phyloP scores from a whole-genome alignment of 768 basidiomycete genomes.

The Cystobasidium ongulense region DNA sequence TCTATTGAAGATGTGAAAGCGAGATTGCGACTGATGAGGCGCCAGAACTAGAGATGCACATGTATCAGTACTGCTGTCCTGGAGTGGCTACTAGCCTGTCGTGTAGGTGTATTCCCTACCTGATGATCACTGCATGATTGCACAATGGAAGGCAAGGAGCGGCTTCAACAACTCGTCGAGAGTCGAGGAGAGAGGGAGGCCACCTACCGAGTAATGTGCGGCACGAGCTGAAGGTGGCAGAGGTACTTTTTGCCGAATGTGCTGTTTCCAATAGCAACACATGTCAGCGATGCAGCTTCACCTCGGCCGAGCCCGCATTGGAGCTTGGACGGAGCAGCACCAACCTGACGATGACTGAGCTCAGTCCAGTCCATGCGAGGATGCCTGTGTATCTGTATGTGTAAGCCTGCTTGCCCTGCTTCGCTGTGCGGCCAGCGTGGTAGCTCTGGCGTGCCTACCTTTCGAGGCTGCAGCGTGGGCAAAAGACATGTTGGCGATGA shows the following conservation, averaged over 20 bases:
- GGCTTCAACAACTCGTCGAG: neutral
- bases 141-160: neutral
- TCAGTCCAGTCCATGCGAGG: slow-evolving; percentile 12
- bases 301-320: neutral
- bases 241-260: slow-evolving; percentile 25
- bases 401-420: neutral
- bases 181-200: neutral
- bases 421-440: neutral
- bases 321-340: neutral
- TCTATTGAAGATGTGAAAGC: slow-evolving; percentile 19
- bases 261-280: neutral
- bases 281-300: neutral
- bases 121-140: slow-evolving; percentile 21
- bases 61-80: neutral
- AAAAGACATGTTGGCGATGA: slow-evolving; percentile 3
- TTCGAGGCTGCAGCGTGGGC: slow-evolving; percentile 27
- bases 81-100: neutral
- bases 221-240: slow-evolving; percentile 16
- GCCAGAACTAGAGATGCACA: slow-evolving; percentile 18
- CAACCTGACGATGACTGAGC: slow-evolving; percentile 7
- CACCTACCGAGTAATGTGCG: slow-evolving; percentile 9
- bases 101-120: neutral
- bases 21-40: slow-evolving; percentile 19
- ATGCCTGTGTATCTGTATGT: neutral
- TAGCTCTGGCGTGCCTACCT: neutral